phyloP scores from a whole-genome alignment of 2,329 filamentous ascomycete species.

The Aureobasidium lini region DNA sequence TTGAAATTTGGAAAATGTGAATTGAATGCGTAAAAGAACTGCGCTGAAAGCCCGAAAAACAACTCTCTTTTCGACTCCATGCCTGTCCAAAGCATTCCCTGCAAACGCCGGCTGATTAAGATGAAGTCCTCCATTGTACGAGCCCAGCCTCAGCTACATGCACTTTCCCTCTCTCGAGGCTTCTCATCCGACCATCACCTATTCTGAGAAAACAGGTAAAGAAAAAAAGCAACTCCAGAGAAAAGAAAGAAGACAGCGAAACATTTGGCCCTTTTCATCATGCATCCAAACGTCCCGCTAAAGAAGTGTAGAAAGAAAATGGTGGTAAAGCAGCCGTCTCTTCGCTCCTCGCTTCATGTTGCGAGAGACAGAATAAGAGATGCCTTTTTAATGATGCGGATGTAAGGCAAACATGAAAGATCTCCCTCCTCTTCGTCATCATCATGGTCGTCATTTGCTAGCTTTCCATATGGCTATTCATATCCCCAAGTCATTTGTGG shows the following conservation, averaged over 20 bases:
- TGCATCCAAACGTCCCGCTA: conserved; percentile 1
- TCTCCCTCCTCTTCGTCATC: background rate
- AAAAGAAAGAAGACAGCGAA: background rate
- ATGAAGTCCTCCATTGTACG: background rate
- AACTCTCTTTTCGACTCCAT: background rate
- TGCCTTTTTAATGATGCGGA: background rate
- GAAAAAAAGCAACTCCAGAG: background rate
- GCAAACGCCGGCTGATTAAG: background rate
- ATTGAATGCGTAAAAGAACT: background rate
- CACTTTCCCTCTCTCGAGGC: background rate
- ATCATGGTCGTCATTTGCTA: background rate
- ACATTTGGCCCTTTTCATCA: background rate
- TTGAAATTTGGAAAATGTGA: background rate
- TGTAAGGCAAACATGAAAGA: background rate
- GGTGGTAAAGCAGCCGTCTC: background rate
- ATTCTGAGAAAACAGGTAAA: background rate
- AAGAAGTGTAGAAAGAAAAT: background rate
- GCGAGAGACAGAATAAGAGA: background rate
- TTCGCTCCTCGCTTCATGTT: background rate
- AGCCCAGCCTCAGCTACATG: background rate
- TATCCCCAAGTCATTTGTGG: background rate
- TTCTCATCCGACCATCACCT: background rate
- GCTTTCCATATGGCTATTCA: background rate
- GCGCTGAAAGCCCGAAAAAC: background rate
- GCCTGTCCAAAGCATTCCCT: conserved; percentile 3